Evolutionary conservation across 257 asterid species (phyloP).

Genomic region (Solanum phureja): DNA sequence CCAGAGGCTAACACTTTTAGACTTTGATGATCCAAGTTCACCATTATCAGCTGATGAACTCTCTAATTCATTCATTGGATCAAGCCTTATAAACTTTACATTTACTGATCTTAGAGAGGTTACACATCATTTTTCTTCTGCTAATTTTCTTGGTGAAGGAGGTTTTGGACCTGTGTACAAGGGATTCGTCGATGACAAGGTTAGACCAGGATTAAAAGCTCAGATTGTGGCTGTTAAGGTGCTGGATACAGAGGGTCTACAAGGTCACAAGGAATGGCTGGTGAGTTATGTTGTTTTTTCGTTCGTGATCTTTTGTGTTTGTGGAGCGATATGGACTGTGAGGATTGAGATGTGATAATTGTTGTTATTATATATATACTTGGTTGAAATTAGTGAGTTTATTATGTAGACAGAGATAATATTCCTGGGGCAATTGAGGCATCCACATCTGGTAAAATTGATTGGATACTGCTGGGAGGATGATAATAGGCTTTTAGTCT

Average conservation of each 20-base stretch:
- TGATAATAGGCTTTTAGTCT: neutral
- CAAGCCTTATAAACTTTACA: neutral
- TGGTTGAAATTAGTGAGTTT: neutral
- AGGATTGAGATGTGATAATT: neutral
- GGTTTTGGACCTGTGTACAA: slow-evolving; percentile 3
- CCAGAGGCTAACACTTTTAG: neutral
- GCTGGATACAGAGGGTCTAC: slow-evolving; percentile 1
- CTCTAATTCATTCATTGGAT: slow-evolving; percentile 5
- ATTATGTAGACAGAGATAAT: slow-evolving; percentile 1
- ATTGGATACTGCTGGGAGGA: slow-evolving; percentile 8
- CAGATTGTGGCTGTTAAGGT: slow-evolving; percentile 7
- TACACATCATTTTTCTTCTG: neutral
- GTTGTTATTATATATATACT: neutral
- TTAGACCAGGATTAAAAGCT: neutral
- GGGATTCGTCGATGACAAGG: neutral
- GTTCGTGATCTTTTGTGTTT: neutral
- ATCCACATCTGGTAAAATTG: slow-evolving; percentile 5
- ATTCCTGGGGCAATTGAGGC: neutral
- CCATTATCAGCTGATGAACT: slow-evolving; percentile 1
- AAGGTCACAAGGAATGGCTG: slow-evolving; percentile 10
- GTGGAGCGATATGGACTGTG: neutral
- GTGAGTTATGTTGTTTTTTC: neutral
- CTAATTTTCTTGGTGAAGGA: slow-evolving; percentile 3
- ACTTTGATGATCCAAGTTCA: slow-evolving; percentile 4
- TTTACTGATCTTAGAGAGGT: slow-evolving; percentile 5